Evolutionary conservation across 148 eudicot genomes (phyloP).

Genomic region (Vaccinium macrocarpon): DNA sequence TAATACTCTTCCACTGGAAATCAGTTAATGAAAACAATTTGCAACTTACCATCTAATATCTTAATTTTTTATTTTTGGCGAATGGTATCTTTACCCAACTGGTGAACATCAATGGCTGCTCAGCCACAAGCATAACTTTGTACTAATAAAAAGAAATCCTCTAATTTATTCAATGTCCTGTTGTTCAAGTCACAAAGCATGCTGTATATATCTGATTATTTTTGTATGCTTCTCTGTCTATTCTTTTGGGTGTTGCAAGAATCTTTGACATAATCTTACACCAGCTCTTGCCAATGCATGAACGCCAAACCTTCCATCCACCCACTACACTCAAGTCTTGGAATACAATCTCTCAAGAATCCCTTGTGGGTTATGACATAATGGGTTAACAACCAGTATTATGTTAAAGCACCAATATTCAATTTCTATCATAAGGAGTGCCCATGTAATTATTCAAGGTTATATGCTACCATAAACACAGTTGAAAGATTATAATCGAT

Average conservation of each 20-base stretch:
- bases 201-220: background rate
- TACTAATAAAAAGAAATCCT: background rate
- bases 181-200: background rate
- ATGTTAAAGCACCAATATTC: background rate
- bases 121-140: background rate
- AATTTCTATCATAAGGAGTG: conserved; percentile 4
- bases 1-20: background rate
- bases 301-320: background rate
- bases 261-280: background rate
- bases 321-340: background rate
- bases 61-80: background rate
- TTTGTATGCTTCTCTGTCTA: background rate
- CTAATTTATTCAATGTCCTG: background rate
- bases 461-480: background rate
- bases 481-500: no score
- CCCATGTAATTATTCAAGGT: background rate
- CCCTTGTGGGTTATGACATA: background rate
- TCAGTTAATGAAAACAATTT: background rate
- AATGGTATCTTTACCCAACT: background rate
- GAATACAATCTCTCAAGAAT: conserved; percentile 2
- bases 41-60: background rate
- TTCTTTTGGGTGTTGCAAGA: no score
- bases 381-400: background rate
- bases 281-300: background rate
- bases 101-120: background rate